Percentiles rank a stretch among this genome's conserved stretches.
Evolutionary conservation across 2,329 filamentous ascomycete genomes (phyloP).

Genomic region (Cytospora leucostoma): DNA sequence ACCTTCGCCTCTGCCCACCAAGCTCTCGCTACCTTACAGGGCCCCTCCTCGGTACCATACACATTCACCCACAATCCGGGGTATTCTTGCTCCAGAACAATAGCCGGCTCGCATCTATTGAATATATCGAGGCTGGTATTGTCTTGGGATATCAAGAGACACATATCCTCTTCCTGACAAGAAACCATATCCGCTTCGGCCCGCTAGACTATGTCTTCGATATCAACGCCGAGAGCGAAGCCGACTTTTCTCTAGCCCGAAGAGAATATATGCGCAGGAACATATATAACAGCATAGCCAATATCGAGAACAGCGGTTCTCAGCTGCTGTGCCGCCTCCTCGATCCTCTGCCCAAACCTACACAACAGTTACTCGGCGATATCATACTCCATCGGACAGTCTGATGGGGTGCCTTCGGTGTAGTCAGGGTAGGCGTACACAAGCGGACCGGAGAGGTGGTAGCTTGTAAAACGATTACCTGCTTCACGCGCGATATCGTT

Average conservation of each 20-base stretch:
- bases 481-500: neutral
- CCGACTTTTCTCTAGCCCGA: neutral
- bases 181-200: conserved; percentile 4
- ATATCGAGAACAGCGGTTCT: too few species aligned
- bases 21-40: neutral
- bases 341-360: neutral
- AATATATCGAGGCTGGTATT: neutral
- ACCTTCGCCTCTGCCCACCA: neutral
- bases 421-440: conserved; percentile 21
- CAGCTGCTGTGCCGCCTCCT: neutral
- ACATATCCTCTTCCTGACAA: neutral
- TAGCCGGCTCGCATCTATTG: neutral
- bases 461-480: conserved; percentile 20
- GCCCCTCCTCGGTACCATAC: neutral
- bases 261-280: neutral
- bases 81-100: neutral
- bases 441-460: conserved; percentile 19
- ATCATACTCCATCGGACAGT: conserved; percentile 24
- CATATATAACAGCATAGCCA: neutral
- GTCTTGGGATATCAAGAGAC: neutral
- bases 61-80: neutral
- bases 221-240: neutral
- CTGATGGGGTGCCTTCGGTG: conserved; percentile 22
- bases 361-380: neutral
- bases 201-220: conserved; percentile 4